A percentile compares a stretch with the other conserved stretches of the same genome.
phyloP scores from a whole-genome alignment of 75 land plant species.

The Ceratopteris richardii region DNA sequence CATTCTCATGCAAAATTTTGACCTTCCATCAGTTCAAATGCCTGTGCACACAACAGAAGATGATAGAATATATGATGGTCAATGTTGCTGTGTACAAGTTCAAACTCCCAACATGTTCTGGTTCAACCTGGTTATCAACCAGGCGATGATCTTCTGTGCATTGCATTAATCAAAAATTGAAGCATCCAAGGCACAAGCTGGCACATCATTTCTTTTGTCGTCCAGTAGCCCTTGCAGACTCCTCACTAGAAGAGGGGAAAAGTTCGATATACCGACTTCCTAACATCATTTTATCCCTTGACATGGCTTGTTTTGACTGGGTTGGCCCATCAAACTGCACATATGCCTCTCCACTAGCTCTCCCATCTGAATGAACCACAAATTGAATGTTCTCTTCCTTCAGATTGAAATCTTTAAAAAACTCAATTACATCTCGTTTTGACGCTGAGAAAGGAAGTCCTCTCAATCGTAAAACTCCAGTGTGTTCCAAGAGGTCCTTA shows the following conservation, averaged over 20 bases:
- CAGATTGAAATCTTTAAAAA: constrained; percentile 19
- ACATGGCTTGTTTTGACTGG: constrained; percentile 25
- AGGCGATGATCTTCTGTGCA: no score
- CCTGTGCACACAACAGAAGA: no score
- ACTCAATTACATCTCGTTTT: constrained; percentile 23
- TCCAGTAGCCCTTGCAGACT: constrained; percentile 15
- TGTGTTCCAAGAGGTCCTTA: constrained; percentile 23
- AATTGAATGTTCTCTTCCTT: constrained; percentile 25
- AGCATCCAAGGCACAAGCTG: no score
- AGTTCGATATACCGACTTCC: constrained; percentile 32
- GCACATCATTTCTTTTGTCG: not conserved
- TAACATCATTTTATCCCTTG: constrained; percentile 28
- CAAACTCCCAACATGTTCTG: no score
- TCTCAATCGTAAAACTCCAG: constrained; percentile 22
- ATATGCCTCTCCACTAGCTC: constrained; percentile 30
- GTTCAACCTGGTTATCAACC: no score
- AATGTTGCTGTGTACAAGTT: no score
- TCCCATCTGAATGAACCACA: constrained; percentile 26
- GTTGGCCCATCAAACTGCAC: constrained; percentile 15
- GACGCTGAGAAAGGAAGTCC: constrained; percentile 32
- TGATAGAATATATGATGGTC: no score
- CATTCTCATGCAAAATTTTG: no score
- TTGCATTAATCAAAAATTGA: no score
- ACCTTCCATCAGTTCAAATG: no score
- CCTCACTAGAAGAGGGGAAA: constrained; percentile 30